Conservation (phyloP, 2,329 filamentous ascomycete species). For the Ascochyta fabae region DNA sequence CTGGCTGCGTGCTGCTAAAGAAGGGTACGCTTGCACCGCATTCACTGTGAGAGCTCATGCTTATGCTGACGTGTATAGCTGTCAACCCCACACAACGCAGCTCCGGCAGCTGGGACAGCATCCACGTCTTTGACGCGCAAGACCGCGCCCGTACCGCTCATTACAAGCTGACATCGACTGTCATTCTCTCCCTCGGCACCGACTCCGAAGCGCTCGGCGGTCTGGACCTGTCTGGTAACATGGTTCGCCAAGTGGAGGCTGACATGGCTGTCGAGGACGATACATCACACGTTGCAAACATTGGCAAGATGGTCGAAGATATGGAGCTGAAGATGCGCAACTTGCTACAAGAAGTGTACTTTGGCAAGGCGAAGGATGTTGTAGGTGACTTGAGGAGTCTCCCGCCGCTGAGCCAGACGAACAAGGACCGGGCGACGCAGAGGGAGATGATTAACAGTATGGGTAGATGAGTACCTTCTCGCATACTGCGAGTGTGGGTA, state of each 20-base stretch:
- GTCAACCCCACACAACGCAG: conserved; percentile 69
- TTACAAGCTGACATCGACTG: conserved; percentile 97
- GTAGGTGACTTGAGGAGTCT: conserved; percentile 94
- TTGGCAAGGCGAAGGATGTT: conserved; percentile 98
- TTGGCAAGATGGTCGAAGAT: conserved; percentile 90
- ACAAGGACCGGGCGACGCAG: conserved; percentile 83
- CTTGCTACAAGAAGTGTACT: conserved; percentile 97
- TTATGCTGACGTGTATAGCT: conserved; percentile 56
- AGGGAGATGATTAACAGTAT: conserved; percentile 79
- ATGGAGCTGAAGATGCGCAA: conserved; percentile 99
- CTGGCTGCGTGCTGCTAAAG: conserved; percentile 93
- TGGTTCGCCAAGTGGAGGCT: conserved; percentile 95
- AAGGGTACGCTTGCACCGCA: conserved; percentile 68
- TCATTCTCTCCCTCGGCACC: conserved; percentile 86
- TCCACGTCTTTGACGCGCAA: conserved; percentile 97
- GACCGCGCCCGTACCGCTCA: conserved; percentile 90
- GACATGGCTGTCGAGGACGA: conserved; percentile 90
- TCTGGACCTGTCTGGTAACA: conserved; percentile 94
- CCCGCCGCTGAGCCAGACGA: conserved; percentile 80
- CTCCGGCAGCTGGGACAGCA: conserved; percentile 93
- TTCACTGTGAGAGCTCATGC: background rate
- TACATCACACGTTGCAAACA: conserved; percentile 92
- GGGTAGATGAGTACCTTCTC: conserved; percentile 28
- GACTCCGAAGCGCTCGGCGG: conserved; percentile 73
- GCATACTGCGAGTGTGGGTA: background rate